Conservation (phyloP, 768 basidiomycete genomes). For the Suillus americanus region DNA sequence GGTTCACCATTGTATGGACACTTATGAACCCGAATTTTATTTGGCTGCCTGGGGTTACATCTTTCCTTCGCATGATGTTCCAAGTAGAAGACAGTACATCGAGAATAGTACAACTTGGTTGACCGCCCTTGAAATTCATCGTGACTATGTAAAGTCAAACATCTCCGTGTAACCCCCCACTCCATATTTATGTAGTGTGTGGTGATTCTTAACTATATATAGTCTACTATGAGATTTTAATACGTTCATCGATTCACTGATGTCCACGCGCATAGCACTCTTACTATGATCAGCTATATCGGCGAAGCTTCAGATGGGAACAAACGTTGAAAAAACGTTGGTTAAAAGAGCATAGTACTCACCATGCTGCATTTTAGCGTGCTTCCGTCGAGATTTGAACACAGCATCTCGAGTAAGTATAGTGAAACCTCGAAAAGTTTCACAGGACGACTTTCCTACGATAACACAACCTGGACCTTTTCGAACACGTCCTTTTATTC, state of each 20-base stretch:
- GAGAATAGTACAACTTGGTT: no score
- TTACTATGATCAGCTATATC: background rate
- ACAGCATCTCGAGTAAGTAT: background rate
- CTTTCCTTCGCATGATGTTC: no score
- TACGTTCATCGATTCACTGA: no score
- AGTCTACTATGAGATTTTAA: no score
- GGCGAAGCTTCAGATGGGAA: background rate
- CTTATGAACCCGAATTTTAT: no score
- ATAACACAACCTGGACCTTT: background rate
- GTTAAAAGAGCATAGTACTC: background rate
- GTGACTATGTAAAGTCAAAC: no score
- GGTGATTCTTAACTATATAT: no score
- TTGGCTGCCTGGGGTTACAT: no score
- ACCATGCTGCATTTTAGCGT: background rate
- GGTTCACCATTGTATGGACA: background rate
- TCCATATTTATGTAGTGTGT: no score
- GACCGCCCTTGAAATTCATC: no score
- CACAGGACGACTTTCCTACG: background rate
- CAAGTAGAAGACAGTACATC: no score
- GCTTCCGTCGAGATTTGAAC: background rate
- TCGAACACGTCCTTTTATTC: background rate
- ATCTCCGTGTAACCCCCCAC: no score
- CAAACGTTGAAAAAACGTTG: background rate
- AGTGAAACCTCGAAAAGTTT: background rate
- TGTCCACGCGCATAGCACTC: background rate